Conservation (phyloP, 306 rosid genomes). For the Luffa aegyptiaca region DNA sequence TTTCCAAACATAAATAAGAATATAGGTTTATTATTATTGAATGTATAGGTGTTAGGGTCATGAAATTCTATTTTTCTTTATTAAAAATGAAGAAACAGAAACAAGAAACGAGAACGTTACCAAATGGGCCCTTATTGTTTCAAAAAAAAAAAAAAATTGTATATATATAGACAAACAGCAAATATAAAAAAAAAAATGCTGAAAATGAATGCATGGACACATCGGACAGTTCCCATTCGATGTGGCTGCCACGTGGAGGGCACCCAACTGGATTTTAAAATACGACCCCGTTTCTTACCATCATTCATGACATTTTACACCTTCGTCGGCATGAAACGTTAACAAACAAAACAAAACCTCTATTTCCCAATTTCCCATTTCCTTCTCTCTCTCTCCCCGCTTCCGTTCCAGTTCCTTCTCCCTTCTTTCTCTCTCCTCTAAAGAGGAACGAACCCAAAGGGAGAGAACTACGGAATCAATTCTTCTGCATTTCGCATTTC, state of each 20-base stretch:
- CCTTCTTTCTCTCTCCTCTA: neutral
- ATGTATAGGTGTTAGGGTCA: no score
- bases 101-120: no score
- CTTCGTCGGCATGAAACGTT: neutral
- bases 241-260: neutral
- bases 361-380: neutral
- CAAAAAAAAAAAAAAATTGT: no score
- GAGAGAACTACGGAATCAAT: neutral
- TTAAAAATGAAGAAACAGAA: no score
- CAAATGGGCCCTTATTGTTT: no score
- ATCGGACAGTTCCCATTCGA: neutral
- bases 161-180: no score
- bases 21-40: no score
- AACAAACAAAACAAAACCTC: neutral
- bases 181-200: no score
- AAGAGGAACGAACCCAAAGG: neutral
- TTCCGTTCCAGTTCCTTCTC: neutral
- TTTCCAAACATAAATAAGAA: no score
- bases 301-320: neutral
- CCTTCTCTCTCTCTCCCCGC: neutral
- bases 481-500: neutral
- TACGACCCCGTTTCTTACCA: neutral
- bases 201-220: no score
- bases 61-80: no score
- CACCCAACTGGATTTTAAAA: neutral